Percentiles rank a stretch among this genome's conserved stretches.
These are phyloP conservation scores for Leccinellum rugosiceps DNA, from an alignment of 768 basidiomycete species.

Conservation along the genomic window DNA sequence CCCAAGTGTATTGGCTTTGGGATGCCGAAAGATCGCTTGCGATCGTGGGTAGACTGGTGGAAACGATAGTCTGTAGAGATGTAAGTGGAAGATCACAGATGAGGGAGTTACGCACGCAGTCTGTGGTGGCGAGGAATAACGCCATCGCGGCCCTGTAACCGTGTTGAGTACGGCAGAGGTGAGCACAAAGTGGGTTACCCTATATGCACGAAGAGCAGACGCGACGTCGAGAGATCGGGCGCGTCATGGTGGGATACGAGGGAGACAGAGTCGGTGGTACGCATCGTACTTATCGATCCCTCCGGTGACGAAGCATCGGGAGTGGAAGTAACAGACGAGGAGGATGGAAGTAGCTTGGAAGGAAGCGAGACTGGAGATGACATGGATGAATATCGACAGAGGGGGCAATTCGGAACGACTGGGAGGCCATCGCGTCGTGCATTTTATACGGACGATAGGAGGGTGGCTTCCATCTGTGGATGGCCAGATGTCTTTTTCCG, in stretches of 20 bases:
- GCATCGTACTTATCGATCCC: conserved; percentile 17
- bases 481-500: conserved; percentile 16
- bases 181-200: conserved; percentile 44
- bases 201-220: conserved; percentile 62
- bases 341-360: conserved; percentile 6
- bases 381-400: conserved; percentile 16
- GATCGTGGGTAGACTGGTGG: conserved; percentile 81
- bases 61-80: conserved; percentile 58
- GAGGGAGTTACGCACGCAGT: conserved; percentile 53
- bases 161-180: conserved; percentile 10
- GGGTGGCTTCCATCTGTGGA: conserved; percentile 24
- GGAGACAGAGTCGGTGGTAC: conserved; percentile 22
- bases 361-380: conserved; percentile 7
- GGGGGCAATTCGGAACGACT: not conserved
- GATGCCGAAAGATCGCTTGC: conserved; percentile 64
- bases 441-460: conserved; percentile 28
- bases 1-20: conserved; percentile 79
- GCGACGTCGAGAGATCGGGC: conserved; percentile 46
- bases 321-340: not conserved
- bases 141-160: conserved; percentile 66
- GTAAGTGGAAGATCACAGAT: conserved; percentile 3
- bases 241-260: conserved; percentile 19
- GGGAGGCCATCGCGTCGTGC: conserved; percentile 2
- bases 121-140: conserved; percentile 83
- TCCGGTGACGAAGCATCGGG: conserved; percentile 15